A percentile compares a stretch with the other conserved stretches of the same genome.
Evolutionary conservation across 176 grass and related monocot species (phyloP).

Genomic region (Paspalum notatum): DNA sequence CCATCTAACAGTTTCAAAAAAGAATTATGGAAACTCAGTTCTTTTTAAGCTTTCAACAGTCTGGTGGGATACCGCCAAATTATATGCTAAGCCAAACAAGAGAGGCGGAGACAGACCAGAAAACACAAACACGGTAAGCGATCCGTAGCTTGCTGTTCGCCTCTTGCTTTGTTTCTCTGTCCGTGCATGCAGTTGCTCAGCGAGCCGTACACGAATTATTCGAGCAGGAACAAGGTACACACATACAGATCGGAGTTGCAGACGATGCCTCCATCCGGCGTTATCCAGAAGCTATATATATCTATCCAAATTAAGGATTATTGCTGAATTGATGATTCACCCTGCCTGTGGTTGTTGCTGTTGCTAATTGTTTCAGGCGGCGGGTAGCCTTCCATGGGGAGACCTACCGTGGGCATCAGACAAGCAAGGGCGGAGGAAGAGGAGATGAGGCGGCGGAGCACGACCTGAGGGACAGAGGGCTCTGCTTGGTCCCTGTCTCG

Average conservation of each 20-base stretch:
- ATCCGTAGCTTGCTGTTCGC: too few relatives aligned
- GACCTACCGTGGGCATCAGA: slow-evolving; percentile 4
- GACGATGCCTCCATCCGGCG: background rate
- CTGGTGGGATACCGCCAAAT: too few relatives aligned
- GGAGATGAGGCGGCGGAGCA: slow-evolving; percentile 36
- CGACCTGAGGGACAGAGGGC: slow-evolving; percentile 78
- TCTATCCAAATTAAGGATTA: background rate
- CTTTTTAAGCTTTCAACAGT: too few relatives aligned
- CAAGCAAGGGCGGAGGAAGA: background rate
- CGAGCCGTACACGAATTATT: slow-evolving; percentile 86
- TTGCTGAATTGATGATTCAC: slow-evolving; percentile 13
- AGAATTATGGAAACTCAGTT: too few relatives aligned
- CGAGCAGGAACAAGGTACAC: slow-evolving; percentile 64
- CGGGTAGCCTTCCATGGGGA: slow-evolving; percentile 53
- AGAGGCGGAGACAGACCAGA: too few relatives aligned
- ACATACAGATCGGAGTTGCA: background rate
- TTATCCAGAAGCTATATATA: background rate
- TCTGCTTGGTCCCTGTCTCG: slow-evolving; percentile 89
- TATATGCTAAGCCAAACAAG: too few relatives aligned
- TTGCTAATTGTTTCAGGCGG: slow-evolving; percentile 56
- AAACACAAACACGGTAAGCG: too few relatives aligned
- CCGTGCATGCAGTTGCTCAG: slow-evolving; percentile 79
- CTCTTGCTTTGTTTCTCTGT: slow-evolving; percentile 24
- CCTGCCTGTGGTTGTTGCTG: background rate
- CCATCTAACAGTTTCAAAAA: too few relatives aligned